These are phyloP conservation scores for Fusarium pseudoanthophilum DNA, from an alignment of 2,329 filamentous ascomycete genomes.

Conservation along the genomic window DNA sequence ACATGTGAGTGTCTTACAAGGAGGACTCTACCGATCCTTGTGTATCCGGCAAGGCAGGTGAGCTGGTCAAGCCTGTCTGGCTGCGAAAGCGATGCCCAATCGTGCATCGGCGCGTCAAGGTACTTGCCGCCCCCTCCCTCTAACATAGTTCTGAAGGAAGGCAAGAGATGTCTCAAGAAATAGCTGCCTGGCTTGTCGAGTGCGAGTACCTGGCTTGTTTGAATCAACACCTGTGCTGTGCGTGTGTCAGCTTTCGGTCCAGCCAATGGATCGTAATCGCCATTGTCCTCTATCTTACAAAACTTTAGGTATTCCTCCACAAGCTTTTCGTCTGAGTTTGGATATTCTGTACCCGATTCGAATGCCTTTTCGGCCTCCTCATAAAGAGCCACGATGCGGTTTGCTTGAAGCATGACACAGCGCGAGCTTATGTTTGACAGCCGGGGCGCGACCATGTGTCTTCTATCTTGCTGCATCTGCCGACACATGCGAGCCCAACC, in stretches of 20 bases:
- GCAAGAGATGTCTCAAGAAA: neutral
- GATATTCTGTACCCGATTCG: neutral
- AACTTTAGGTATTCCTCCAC: neutral
- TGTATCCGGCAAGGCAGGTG: neutral
- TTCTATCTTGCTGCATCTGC: neutral
- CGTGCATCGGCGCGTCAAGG: neutral
- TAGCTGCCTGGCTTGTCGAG: conserved; percentile 1
- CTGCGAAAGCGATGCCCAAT: conserved; percentile 10
- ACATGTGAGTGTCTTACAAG: neutral
- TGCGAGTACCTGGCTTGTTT: neutral
- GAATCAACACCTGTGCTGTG: neutral
- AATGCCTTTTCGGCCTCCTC: neutral
- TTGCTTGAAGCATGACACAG: neutral
- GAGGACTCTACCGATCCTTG: neutral
- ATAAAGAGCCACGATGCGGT: neutral
- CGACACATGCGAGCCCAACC: neutral
- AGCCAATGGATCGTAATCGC: neutral
- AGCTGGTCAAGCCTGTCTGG: conserved; percentile 15
- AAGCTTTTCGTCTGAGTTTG: neutral
- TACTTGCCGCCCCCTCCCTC: neutral
- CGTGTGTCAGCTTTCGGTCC: neutral
- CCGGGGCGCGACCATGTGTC: neutral
- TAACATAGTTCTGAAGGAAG: neutral
- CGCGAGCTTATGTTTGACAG: neutral
- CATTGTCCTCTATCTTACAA: neutral